These are phyloP conservation scores for Curvularia lunata DNA, from an alignment of 2,329 filamentous ascomycete species.

Conservation along the genomic window DNA sequence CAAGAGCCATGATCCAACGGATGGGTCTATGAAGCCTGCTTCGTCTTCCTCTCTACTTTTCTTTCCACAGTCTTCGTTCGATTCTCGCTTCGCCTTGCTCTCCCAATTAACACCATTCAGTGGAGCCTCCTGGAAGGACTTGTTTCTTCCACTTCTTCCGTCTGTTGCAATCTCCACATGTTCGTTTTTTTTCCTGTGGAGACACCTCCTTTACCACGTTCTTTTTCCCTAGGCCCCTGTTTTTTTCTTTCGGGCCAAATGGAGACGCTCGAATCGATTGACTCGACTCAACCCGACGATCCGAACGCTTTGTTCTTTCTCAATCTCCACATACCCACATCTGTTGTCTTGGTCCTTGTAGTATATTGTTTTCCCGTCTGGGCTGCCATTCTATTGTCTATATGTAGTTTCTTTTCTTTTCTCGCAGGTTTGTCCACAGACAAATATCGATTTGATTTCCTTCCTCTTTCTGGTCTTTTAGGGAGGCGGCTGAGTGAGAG, in stretches of 20 bases:
- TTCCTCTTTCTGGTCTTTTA: background rate
- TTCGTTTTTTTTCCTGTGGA: background rate
- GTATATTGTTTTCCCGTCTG: background rate
- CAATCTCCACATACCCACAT: background rate
- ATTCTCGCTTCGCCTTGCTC: background rate
- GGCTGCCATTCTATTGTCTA: background rate
- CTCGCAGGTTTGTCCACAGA: background rate
- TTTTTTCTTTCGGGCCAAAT: background rate
- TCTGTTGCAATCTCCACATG: background rate
- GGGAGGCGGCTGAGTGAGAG: background rate
- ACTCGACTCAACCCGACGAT: background rate
- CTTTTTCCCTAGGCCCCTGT: background rate
- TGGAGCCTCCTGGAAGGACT: background rate
- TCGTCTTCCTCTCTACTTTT: background rate
- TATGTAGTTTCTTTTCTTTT: background rate
- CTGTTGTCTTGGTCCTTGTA: background rate
- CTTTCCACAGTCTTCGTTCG: too few species aligned
- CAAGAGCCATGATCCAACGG: slow-evolving; percentile 41
- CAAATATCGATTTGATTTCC: background rate
- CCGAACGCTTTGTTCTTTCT: background rate
- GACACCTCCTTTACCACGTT: background rate
- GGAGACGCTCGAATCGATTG: background rate
- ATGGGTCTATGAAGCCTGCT: slow-evolving; percentile 36
- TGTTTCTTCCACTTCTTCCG: background rate
- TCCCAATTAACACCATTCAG: background rate